Base-by-base conservation (phyloP, 306 rosid species). In the Hippophae gyantsensis region DNA sequence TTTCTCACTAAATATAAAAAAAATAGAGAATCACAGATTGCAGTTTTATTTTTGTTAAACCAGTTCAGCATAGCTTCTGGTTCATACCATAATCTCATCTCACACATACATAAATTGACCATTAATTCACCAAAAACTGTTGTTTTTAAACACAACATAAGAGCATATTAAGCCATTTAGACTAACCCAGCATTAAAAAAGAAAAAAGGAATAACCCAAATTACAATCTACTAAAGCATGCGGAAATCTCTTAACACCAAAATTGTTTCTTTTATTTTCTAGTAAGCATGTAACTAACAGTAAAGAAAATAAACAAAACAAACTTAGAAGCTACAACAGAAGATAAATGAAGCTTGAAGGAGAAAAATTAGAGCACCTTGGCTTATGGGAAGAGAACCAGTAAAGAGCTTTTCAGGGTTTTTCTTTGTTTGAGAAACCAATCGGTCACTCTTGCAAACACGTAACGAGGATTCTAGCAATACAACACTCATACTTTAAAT, bases 381-480 rank as follows among this genome's bases (percentile, higher is more conserved):
- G 76, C 86, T 84, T 57, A 67, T 75, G 42, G 82, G 76, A 68
- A 72, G 40, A 12, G 84, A 68, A 51, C 67, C 74, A 38, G 62
- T 76, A n/a, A 69, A 11, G 26, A 82, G 80, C 9, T 70, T 74
- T 57, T 55, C 82, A 6, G 62, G 62, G 8, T 44, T 68, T n/a
- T 62, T 81, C 81, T 72, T 76, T 6, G 52, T 27, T 13, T 32
- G 60, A 25, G 70, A 44, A 18, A 47, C 23, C 42, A 13, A 10
- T 12, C 76, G 58, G 43, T 61, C 62, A 1, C 69, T 71, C 58
- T 64, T 67, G 59, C 82, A 72, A 9, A 81, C 77, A 52, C 74
- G 79, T 61, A 89, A 57, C 0, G 87, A 14, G 7, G 86, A 79
- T 69, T 81, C 95, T 89, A 71, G 67, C 50, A 10, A 43, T 23